Evolutionary conservation across 1,139 yeast genomes (phyloP).

Genomic region (Scheffersomyces stambukii): DNA sequence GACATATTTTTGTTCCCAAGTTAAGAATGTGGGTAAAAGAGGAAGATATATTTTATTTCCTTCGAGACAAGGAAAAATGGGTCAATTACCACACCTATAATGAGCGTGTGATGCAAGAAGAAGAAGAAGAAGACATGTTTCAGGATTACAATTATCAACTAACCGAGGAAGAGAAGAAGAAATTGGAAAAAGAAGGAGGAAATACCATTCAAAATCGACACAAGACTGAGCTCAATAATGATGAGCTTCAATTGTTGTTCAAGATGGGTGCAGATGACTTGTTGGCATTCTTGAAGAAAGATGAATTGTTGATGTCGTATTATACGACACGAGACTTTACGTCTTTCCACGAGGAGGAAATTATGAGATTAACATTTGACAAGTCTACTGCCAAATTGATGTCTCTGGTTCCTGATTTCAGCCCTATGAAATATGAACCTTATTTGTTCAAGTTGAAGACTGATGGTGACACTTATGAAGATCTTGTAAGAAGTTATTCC

Average conservation of each 20-base stretch:
- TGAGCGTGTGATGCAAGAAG: constrained; percentile 13
- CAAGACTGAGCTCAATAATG: constrained; percentile 13
- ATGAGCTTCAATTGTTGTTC: constrained; percentile 18
- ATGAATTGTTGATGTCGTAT: constrained; percentile 31
- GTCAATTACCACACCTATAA: constrained; percentile 22
- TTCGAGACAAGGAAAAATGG: constrained; percentile 23
- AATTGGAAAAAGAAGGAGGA: constrained; percentile 13
- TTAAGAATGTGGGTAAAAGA: constrained; percentile 28
- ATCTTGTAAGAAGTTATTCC: constrained; percentile 18
- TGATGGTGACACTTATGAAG: constrained; percentile 23
- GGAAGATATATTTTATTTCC: constrained; percentile 14
- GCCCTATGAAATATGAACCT: constrained; percentile 35
- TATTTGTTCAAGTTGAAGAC: constrained; percentile 25
- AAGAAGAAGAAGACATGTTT: constrained; percentile 6
- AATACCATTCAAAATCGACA: constrained; percentile 9
- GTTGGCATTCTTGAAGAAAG: constrained; percentile 26
- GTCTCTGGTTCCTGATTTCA: constrained; percentile 21
- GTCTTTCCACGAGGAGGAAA: constrained; percentile 32
- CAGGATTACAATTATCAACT: constrained; percentile 17
- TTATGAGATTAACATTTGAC: constrained; percentile 27
- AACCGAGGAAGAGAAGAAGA: constrained; percentile 17
- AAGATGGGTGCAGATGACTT: constrained; percentile 21
- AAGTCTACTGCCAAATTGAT: constrained; percentile 26
- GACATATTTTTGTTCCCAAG: constrained; percentile 26
- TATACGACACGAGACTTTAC: constrained; percentile 28